Base-by-base conservation (phyloP, 139 green algal species). In the Micractinium sp. region DNA sequence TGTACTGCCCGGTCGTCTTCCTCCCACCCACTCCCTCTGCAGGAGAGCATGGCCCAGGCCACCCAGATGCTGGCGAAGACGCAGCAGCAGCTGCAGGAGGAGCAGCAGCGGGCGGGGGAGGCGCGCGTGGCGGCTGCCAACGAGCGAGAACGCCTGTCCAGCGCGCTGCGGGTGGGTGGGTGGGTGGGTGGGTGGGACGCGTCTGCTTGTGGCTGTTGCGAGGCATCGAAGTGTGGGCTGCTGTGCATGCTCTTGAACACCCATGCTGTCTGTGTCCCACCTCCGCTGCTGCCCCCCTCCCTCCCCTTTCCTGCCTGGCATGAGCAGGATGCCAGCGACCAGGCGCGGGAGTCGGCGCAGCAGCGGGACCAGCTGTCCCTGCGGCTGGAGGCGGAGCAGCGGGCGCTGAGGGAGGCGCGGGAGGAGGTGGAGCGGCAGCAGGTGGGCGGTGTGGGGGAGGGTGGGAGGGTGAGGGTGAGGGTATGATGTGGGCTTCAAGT, bases 381-480 rank as follows among this genome's bases (percentile, higher is more conserved):
- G 41, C 78, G 53, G 41, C 29, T 84, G 78, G 78, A 84, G 29
- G 53, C 41, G 27, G 78, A 84, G 78, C 78, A 84, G 41, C 53
- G 56, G 29, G 41, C 53, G 78, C 29, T 84, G 78, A 36, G 29
- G 29, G 47, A 84, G 41, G 78, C 78, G 25, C 53, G 53, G 78
- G 41, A 63, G 25, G 53, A 67, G 78, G n/a, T 84, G 31, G 78
- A 84, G 41, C 31, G 78, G 78, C 78, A 84, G 78, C 78, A 84
- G 78, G 78, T 63, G 53, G 12, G 77, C 31, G 22, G 12, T 12
- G 73, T 25, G n/a, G 31, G 31, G 73, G 2, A 41, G 31, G 27
- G 27, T 19, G n/a, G 4, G 22, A 33, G 38, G 4, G 16, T 20
- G 38, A 33, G 38, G 56, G 18, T 14, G 35, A 13, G 9, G 35